Conservation (phyloP, 2,329 filamentous ascomycete genomes). For the Fusarium odoratissimum region DNA sequence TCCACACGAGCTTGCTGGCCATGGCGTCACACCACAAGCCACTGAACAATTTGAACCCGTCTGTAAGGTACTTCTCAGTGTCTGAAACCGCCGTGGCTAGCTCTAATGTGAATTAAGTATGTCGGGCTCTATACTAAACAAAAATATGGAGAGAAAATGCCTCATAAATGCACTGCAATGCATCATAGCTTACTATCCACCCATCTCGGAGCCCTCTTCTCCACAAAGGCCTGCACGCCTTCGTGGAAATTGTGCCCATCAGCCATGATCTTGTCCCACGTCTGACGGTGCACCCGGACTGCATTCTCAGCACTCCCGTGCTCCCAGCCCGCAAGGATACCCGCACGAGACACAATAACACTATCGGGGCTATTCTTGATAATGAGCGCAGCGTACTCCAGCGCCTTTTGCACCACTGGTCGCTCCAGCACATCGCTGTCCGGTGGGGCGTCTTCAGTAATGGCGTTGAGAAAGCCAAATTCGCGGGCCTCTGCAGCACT, state of each 20-base stretch:
- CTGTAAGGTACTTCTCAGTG: not conserved
- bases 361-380: conserved; percentile 77
- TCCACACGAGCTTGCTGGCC: conserved; percentile 14
- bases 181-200: conserved; percentile 65
- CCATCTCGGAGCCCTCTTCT: conserved; percentile 76
- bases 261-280: conserved; percentile 67
- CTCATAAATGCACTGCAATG: conserved; percentile 7
- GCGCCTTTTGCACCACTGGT: conserved; percentile 63
- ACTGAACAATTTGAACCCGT: not conserved
- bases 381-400: conserved; percentile 69
- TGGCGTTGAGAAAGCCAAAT: conserved; percentile 76
- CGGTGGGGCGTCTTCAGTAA: conserved; percentile 55
- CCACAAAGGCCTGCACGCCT: conserved; percentile 77
- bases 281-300: conserved; percentile 60
- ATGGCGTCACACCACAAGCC: conserved; percentile 30
- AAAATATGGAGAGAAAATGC: conserved; percentile 10
- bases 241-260: conserved; percentile 76
- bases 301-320: conserved; percentile 69
- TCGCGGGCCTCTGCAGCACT: conserved; percentile 66
- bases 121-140: not conserved
- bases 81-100: conserved; percentile 6
- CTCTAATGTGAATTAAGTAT: not conserved
- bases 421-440: conserved; percentile 46
- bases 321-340: conserved; percentile 77
- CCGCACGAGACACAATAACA: conserved; percentile 75